Percentiles rank a stretch among this genome's conserved stretches.
Conservation (phyloP, 257 asterid species). For the Penstemon eatonii region DNA sequence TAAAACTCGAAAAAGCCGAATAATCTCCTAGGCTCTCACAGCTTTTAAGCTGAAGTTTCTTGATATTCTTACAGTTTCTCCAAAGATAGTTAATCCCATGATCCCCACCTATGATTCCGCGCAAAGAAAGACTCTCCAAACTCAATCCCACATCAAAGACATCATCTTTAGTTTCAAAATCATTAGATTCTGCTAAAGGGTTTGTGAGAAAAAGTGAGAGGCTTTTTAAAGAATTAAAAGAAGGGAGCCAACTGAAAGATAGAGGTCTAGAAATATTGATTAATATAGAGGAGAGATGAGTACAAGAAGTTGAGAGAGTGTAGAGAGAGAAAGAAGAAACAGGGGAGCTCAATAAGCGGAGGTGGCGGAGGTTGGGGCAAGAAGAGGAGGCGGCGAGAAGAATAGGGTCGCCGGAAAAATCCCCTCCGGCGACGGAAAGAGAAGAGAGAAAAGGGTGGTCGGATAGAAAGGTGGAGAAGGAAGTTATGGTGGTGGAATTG, state of each 20-base stretch:
- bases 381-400: constrained; percentile 44
- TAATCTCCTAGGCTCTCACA: constrained; percentile 73
- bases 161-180: background rate
- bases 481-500: constrained; percentile 33
- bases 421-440: constrained; percentile 38
- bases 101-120: constrained; percentile 53
- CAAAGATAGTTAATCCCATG: constrained; percentile 53
- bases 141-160: constrained; percentile 37
- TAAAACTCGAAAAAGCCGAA: constrained; percentile 46
- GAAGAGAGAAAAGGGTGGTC: constrained; percentile 55
- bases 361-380: constrained; percentile 56
- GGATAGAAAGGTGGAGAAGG: constrained; percentile 46
- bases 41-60: constrained; percentile 52
- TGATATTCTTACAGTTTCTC: constrained; percentile 57
- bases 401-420: constrained; percentile 28
- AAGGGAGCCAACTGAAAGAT: constrained; percentile 46
- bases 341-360: constrained; percentile 44
- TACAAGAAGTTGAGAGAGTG: constrained; percentile 48
- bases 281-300: constrained; percentile 50
- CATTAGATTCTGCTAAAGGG: constrained; percentile 19
- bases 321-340: constrained; percentile 40
- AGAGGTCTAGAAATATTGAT: constrained; percentile 56
- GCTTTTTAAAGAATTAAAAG: constrained; percentile 42
- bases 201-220: constrained; percentile 45
- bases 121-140: constrained; percentile 53